Conservation (phyloP, 2,329 filamentous ascomycete genomes). For the Aureobasidium sp. region DNA sequence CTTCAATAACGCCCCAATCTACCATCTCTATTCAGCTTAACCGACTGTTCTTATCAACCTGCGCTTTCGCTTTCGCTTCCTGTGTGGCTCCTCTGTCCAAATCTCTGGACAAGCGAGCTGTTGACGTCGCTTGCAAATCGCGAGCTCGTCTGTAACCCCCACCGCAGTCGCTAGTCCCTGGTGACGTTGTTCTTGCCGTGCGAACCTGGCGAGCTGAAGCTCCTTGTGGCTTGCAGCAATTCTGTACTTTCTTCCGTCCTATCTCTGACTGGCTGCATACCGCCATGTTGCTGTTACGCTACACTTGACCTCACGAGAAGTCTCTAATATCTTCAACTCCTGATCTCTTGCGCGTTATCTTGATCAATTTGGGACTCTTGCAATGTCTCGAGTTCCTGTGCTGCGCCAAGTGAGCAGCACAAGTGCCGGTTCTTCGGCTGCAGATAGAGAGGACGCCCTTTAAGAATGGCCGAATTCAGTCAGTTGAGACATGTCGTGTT, state of each 20-base stretch:
- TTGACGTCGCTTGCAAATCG: background rate
- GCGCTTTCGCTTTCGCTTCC: background rate
- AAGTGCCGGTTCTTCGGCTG: background rate
- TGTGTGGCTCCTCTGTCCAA: background rate
- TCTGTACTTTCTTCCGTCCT: background rate
- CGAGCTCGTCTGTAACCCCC: background rate
- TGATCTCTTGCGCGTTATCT: background rate
- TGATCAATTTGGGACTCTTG: background rate
- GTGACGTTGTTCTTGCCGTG: conserved; percentile 1
- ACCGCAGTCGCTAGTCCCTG: background rate
- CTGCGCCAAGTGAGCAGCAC: background rate
- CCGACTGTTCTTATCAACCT: too few species aligned
- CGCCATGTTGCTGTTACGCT: background rate
- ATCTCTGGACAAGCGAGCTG: background rate
- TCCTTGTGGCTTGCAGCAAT: conserved; percentile 1
- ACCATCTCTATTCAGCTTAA: background rate
- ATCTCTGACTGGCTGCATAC: background rate
- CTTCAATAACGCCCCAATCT: background rate
- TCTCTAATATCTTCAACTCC: background rate
- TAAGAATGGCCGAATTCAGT: background rate
- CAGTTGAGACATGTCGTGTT: conserved; percentile 1
- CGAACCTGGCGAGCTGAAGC: conserved; percentile 5
- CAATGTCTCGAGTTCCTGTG: too few species aligned
- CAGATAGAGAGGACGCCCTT: background rate
- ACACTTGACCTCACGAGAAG: background rate